A percentile compares a stretch with the other conserved stretches of the same genome.
Conservation (phyloP, 2,329 filamentous ascomycete species). For the Botrytis squamosa region DNA sequence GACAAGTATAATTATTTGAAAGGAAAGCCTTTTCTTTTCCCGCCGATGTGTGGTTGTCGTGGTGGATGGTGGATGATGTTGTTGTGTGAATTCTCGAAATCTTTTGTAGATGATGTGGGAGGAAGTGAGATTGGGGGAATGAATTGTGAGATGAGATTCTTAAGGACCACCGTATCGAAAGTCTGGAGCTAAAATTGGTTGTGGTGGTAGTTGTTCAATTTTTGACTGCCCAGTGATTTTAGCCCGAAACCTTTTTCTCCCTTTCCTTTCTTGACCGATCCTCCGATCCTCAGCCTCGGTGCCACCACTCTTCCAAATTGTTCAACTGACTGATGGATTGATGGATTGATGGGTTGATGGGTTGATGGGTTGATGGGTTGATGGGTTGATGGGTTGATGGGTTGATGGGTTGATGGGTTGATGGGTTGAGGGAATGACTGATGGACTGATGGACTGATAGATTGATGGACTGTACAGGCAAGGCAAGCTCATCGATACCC, state of each 20-base stretch:
- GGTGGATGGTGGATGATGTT: background rate
- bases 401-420: background rate
- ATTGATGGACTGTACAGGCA: background rate
- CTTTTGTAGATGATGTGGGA: background rate
- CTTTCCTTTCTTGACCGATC: background rate
- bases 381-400: background rate
- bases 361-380: background rate
- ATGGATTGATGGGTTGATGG: background rate
- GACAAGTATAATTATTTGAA: background rate
- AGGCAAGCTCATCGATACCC: background rate
- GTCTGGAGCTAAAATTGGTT: constrained; percentile 7
- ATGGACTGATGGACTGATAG: background rate
- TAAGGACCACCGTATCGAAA: background rate
- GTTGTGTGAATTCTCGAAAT: background rate
- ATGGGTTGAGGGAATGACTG: background rate
- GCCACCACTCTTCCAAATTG: background rate
- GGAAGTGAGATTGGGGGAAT: background rate
- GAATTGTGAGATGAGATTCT: background rate
- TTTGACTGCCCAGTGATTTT: background rate
- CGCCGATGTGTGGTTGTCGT: background rate
- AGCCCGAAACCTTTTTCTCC: background rate
- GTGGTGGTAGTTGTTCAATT: background rate
- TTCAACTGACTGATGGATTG: background rate
- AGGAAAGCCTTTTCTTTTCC: background rate
- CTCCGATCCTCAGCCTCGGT: background rate